Evolutionary conservation across 192 early-diverging fungal genomes (phyloP), one percentile per base, ranked within the genome.

Genomic region (Helicostylum pulchrum): DNA sequence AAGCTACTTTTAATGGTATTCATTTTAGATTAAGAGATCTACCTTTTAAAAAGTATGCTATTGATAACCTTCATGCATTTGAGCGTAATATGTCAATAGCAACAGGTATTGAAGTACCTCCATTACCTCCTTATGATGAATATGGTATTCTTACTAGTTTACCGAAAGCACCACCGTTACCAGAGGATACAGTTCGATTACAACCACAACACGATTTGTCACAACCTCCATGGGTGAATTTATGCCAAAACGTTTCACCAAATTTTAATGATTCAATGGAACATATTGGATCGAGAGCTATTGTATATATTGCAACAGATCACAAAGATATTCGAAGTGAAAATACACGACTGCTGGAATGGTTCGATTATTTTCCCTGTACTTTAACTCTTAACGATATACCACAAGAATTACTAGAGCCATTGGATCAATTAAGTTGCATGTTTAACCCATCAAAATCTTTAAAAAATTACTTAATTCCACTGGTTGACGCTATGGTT

Each of bases 231-330:
- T 66, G 53, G 55, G 17, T 54, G 1, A 36, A 50, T 4, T 14
- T 53, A 1, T 60, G 50, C 51, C 31, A 51, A 30, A 39, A 51
- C 53, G 50, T 61, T 7, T 43, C 66, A 26, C 42, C 66, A 7
- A 6, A 43, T 21, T 32, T 58, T 15, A 26, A 23, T 11, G 49
- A 26, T 2, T 23, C 66, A 21, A 48, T 59, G 36, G 39, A 42
- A 2, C 14, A 43, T 2, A 45, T 69, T 10, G 21, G 45, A n/a
- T n/a, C 49, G 17, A 17, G 67, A 39, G 47, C 75, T 0, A 61
- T 77, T 34, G 74, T 80, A 10, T 84, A 81, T 48, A 71, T 84
- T 17, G 82, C 82, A 1, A 84, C 82, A 8, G 82, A 84, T 31
- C 63, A 74, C 7, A 64, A 67, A 42, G 57, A 69, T 3, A 79